Evolutionary conservation across 306 rosid species (phyloP).

Genomic region (Inga oerstediana): DNA sequence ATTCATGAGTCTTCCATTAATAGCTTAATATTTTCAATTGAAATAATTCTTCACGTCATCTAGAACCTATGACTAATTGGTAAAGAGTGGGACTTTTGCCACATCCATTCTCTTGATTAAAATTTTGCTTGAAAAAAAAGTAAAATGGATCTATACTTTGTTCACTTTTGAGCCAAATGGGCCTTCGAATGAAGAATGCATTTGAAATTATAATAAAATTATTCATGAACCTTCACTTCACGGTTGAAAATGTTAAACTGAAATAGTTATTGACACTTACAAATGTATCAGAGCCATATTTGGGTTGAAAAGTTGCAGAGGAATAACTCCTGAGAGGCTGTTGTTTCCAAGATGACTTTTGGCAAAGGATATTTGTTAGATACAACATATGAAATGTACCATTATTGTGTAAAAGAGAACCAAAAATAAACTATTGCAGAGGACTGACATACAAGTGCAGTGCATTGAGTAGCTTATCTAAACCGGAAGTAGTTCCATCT

Average conservation of each 20-base stretch:
- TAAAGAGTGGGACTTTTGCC: no score
- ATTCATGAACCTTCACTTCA: background rate
- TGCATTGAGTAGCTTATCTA: conserved; percentile 34
- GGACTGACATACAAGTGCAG: conserved; percentile 43
- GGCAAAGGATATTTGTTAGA: conserved; percentile 12
- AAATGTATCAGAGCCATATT: conserved; percentile 53
- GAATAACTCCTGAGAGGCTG: conserved; percentile 47
- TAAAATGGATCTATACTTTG: no score
- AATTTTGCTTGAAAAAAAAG: no score
- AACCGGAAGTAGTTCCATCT: conserved; percentile 29
- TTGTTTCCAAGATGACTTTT: conserved; percentile 65
- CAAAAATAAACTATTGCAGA: background rate
- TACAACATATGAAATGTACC: background rate
- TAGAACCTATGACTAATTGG: no score
- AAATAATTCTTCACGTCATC: no score
- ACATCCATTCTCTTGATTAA: no score
- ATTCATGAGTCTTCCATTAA: no score
- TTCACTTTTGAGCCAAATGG: background rate
- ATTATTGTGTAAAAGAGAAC: background rate
- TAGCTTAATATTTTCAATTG: no score
- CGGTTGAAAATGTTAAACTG: background rate
- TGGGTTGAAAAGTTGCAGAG: conserved; percentile 43
- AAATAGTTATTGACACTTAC: conserved; percentile 41
- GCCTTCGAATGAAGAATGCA: background rate
- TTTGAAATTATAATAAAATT: background rate